phyloP scores from a whole-genome alignment of 768 basidiomycete species.

The Amanita exitialis region DNA sequence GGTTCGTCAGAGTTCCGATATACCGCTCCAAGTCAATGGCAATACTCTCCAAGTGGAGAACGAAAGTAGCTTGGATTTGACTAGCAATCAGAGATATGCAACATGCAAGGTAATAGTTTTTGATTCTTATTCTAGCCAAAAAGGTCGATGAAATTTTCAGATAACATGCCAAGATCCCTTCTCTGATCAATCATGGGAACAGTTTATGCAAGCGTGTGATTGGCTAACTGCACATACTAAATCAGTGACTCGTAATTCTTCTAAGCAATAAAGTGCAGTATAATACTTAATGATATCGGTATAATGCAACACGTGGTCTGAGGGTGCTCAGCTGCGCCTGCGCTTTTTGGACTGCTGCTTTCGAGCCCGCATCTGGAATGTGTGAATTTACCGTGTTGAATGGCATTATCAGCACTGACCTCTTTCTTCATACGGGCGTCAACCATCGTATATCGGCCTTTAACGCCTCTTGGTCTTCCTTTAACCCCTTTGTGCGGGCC shows the following conservation, averaged over 20 bases:
- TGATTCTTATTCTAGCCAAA: neutral
- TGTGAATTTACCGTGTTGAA: neutral
- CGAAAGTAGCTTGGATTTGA: constrained; percentile 8
- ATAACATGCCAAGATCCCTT: constrained; percentile 5
- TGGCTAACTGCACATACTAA: constrained; percentile 1
- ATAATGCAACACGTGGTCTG: neutral
- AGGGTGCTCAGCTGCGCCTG: constrained; percentile 34
- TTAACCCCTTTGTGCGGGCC: constrained; percentile 84
- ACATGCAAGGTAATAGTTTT: constrained; percentile 8
- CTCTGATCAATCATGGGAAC: constrained; percentile 8
- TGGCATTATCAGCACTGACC: constrained; percentile 29
- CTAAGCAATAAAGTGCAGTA: neutral
- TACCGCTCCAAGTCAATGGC: neutral
- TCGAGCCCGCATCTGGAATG: constrained; percentile 62
- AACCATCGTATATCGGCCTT: constrained; percentile 92
- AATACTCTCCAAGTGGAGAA: constrained; percentile 1
- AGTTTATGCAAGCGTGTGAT: constrained; percentile 13
- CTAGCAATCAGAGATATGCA: constrained; percentile 7
- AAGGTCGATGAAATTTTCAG: neutral
- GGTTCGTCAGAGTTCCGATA: constrained; percentile 2
- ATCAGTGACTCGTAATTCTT: too few relatives aligned
- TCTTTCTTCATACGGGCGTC: constrained; percentile 93
- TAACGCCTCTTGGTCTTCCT: constrained; percentile 92
- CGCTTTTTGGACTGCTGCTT: constrained; percentile 58
- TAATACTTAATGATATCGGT: neutral